Evolutionary conservation across 441 rosid species (phyloP).

Genomic region (Pelargonium citronellum): DNA sequence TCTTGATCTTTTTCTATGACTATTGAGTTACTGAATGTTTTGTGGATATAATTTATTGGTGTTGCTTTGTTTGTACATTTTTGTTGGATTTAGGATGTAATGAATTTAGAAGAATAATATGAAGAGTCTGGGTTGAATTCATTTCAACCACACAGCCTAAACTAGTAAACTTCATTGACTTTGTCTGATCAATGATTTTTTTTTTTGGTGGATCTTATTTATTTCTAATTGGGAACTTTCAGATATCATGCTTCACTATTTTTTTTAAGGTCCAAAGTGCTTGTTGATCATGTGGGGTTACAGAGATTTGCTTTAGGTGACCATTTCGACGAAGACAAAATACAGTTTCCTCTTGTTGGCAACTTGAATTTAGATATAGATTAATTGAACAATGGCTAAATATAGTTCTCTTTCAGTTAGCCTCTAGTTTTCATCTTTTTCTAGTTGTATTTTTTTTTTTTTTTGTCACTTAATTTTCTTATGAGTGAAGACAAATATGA

Average conservation of each 20-base stretch:
- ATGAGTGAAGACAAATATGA: not conserved
- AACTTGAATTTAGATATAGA: not conserved
- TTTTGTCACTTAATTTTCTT: too few species aligned
- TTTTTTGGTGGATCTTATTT: not conserved
- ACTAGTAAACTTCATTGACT: not conserved
- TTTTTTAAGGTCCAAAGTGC: not conserved
- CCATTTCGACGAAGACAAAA: not conserved
- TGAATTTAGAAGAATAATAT: too few species aligned
- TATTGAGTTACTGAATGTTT: not conserved
- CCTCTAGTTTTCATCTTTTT: not conserved
- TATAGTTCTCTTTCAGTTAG: not conserved
- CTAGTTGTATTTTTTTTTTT: not conserved
- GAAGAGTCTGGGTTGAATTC: not conserved
- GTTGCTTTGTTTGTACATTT: not conserved
- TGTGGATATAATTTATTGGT: not conserved
- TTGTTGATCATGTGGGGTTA: not conserved
- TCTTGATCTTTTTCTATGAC: too few species aligned
- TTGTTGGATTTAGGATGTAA: not conserved
- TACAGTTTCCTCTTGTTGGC: not conserved
- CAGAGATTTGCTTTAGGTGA: not conserved
- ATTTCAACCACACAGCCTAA: not conserved
- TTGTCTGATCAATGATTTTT: not conserved
- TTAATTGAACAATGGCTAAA: not conserved
- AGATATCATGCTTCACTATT: not conserved
- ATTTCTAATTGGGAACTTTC: not conserved